phyloP scores from a whole-genome alignment of 1,284 basidiomycete species.

The Cryptococcus sp. region DNA sequence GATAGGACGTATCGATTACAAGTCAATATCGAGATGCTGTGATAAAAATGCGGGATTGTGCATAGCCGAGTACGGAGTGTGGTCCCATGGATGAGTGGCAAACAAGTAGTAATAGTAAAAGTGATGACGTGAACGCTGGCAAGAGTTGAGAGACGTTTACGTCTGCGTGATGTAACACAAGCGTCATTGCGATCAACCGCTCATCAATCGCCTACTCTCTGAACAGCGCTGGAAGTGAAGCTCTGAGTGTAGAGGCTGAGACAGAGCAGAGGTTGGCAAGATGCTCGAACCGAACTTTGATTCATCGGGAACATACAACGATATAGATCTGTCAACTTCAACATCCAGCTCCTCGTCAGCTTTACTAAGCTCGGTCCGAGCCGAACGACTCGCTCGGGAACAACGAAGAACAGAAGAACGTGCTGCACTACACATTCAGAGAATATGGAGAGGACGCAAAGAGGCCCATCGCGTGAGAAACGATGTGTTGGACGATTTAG shows the following conservation, averaged over 20 bases:
- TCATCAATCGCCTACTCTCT: too few relatives aligned
- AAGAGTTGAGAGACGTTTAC: not conserved
- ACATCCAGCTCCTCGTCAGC: slow-evolving; percentile 39
- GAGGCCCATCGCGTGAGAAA: slow-evolving; percentile 5
- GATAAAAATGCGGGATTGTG: too few relatives aligned
- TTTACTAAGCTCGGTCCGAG: slow-evolving; percentile 36
- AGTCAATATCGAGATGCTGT: too few relatives aligned
- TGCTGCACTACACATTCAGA: slow-evolving; percentile 40
- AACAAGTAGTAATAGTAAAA: not conserved
- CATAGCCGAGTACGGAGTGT: not conserved
- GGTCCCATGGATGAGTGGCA: not conserved
- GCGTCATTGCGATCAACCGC: too few relatives aligned
- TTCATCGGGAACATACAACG: slow-evolving; percentile 9
- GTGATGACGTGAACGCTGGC: slow-evolving; percentile 7
- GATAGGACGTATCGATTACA: too few relatives aligned
- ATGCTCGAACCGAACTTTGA: slow-evolving; percentile 2
- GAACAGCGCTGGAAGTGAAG: too few relatives aligned
- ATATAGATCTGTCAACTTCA: slow-evolving; percentile 44
- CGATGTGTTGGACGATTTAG: slow-evolving; percentile 15
- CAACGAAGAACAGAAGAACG: slow-evolving; percentile 31
- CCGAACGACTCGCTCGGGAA: slow-evolving; percentile 43
- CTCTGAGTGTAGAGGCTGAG: too few relatives aligned
- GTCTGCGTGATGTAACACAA: not conserved
- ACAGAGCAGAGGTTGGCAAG: not conserved
- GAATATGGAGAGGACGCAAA: slow-evolving; percentile 44